These are phyloP conservation scores for Casuarina equisetifolia DNA, from an alignment of 306 rosid genomes.

Conservation along the genomic window DNA sequence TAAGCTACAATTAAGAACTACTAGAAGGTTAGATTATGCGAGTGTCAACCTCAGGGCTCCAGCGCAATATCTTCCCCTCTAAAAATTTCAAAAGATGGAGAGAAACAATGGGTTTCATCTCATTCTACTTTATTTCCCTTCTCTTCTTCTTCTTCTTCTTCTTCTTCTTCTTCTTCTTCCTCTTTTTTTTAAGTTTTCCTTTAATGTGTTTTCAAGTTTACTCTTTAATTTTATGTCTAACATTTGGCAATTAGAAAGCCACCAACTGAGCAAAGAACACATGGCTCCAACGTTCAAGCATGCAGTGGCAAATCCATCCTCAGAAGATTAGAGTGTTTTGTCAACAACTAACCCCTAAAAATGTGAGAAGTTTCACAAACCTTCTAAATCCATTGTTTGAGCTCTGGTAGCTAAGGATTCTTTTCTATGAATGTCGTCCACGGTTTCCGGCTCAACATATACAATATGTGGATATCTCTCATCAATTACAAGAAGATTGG, in stretches of 20 bases:
- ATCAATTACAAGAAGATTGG: slow-evolving; percentile 61
- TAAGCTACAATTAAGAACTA: neutral
- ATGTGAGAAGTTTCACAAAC: slow-evolving; percentile 37
- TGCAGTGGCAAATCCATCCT: neutral
- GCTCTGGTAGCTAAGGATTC: slow-evolving; percentile 35
- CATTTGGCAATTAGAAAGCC: neutral
- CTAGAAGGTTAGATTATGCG: neutral
- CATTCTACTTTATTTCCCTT: neutral
- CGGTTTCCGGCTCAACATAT: slow-evolving; percentile 48
- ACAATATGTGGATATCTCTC: slow-evolving; percentile 81
- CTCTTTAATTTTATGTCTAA: neutral
- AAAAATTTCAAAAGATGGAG: neutral
- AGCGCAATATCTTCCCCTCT: neutral
- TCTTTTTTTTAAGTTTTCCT: too few relatives aligned
- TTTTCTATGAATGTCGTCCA: slow-evolving; percentile 26
- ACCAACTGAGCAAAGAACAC: neutral
- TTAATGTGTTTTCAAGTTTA: neutral
- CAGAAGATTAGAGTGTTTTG: neutral
- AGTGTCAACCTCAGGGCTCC: neutral
- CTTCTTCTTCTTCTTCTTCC: neutral
- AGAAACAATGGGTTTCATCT: neutral
- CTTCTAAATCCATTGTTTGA: slow-evolving; percentile 62
- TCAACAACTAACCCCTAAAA: neutral
- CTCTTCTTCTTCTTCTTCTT: neutral
- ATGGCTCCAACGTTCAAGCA: neutral